A percentile compares a stretch with the other conserved stretches of the same genome.
Evolutionary conservation across 164 flowering plant species (phyloP).

Genomic region (Aristolochia contorta): DNA sequence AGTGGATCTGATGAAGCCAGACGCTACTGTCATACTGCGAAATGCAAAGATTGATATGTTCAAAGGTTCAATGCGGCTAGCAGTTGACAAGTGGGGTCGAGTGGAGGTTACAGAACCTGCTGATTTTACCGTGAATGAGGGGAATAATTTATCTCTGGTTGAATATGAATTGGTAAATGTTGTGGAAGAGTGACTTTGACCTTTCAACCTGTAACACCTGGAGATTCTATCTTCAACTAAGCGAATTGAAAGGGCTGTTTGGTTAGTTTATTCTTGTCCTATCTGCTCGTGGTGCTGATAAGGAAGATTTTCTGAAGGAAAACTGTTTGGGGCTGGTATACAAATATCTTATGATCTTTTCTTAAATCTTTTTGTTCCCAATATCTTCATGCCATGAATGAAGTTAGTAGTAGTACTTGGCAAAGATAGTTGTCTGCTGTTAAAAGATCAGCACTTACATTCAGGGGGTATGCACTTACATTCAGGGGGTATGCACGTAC

Average conservation of each 20-base stretch:
- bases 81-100: conserved; percentile 43
- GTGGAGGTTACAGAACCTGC: conserved; percentile 38
- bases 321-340: conserved; percentile 7
- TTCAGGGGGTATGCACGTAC: conserved; percentile 2
- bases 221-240: not conserved
- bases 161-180: conserved; percentile 43
- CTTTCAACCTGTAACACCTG: not conserved
- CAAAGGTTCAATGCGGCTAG: conserved; percentile 40
- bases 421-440: conserved; percentile 1
- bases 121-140: conserved; percentile 29
- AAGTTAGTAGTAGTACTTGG: not conserved
- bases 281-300: not conserved
- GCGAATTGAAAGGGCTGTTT: not conserved
- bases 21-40: conserved; percentile 26
- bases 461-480: conserved; percentile 1
- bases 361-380: conserved; percentile 1
- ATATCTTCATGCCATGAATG: conserved; percentile 8
- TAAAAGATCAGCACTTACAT: conserved; percentile 4
- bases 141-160: conserved; percentile 33
- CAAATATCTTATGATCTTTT: not conserved
- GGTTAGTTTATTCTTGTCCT: conserved; percentile 5
- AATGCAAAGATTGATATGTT: conserved; percentile 49
- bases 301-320: not conserved
- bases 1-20: conserved; percentile 41
- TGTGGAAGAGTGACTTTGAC: conserved; percentile 15